Evolutionary conservation across 805 yeast species (phyloP).

Genomic region (Lachancea quebecensis): DNA sequence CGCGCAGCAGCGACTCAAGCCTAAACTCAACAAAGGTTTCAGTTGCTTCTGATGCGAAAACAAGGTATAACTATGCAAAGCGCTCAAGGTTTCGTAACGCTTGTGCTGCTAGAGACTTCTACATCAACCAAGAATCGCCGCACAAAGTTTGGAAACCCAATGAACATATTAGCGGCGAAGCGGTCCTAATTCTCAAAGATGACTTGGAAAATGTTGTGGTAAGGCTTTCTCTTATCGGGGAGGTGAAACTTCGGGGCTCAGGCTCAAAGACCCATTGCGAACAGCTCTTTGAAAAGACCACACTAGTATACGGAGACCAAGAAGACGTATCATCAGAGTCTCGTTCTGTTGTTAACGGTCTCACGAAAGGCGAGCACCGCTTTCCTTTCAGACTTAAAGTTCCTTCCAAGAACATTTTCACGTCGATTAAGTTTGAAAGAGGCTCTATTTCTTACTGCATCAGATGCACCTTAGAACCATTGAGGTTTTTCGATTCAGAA

Average conservation of each 20-base stretch:
- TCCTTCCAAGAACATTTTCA: slow-evolving; percentile 66
- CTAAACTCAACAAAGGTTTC: background rate
- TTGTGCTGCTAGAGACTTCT: slow-evolving; percentile 43
- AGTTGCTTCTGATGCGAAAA: background rate
- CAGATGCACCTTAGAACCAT: slow-evolving; percentile 18
- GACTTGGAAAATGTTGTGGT: slow-evolving; percentile 45
- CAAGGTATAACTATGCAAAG: background rate
- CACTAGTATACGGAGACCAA: slow-evolving; percentile 46
- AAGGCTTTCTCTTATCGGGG: slow-evolving; percentile 49
- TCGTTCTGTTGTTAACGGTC: slow-evolving; percentile 32
- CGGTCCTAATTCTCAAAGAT: slow-evolving; percentile 48
- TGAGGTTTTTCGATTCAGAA: slow-evolving; percentile 15
- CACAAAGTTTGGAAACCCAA: slow-evolving; percentile 78
- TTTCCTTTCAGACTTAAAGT: slow-evolving; percentile 80
- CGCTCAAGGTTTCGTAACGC: background rate
- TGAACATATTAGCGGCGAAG: slow-evolving; percentile 61
- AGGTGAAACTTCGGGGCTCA: slow-evolving; percentile 44
- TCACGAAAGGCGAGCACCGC: slow-evolving; percentile 78
- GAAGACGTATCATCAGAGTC: background rate
- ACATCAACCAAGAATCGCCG: slow-evolving; percentile 64
- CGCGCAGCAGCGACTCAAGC: background rate
- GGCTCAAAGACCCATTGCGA: slow-evolving; percentile 45
- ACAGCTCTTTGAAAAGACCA: slow-evolving; percentile 50
- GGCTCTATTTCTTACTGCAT: slow-evolving; percentile 72
- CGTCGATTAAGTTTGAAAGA: slow-evolving; percentile 74